phyloP scores from a whole-genome alignment of 768 basidiomycete species.

The Coprinopsis marcescibilis region DNA sequence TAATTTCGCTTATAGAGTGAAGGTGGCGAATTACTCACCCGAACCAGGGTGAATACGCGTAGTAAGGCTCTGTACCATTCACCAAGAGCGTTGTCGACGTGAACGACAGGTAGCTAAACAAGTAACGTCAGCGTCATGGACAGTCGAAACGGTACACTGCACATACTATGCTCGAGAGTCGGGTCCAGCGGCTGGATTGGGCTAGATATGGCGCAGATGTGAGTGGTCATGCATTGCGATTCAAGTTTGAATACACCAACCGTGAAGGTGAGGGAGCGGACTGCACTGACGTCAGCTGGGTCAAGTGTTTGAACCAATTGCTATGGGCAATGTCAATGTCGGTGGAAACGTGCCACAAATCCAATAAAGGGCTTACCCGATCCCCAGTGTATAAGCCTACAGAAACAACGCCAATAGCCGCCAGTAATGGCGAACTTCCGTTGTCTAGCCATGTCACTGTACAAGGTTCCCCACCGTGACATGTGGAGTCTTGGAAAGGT shows the following conservation, averaged over 20 bases:
- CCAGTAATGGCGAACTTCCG: slow-evolving; percentile 43
- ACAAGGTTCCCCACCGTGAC: slow-evolving; percentile 50
- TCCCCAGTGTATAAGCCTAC: slow-evolving; percentile 57
- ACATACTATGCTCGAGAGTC: slow-evolving; percentile 56
- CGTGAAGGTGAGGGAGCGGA: slow-evolving; percentile 48
- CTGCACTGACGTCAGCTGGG: slow-evolving; percentile 46
- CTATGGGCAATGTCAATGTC: slow-evolving; percentile 23
- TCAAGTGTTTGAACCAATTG: slow-evolving; percentile 51
- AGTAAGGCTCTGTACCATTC: slow-evolving; percentile 28
- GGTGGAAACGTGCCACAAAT: slow-evolving; percentile 1
- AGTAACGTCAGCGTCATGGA: slow-evolving; percentile 4
- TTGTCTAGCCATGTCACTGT: slow-evolving; percentile 60
- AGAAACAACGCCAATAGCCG: slow-evolving; percentile 43
- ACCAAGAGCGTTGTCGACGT: slow-evolving; percentile 29
- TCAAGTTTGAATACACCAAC: slow-evolving; percentile 25
- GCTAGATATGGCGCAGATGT: slow-evolving; percentile 29
- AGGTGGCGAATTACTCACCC: slow-evolving; percentile 30
- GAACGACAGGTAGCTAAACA: slow-evolving; percentile 58
- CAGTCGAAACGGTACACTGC: slow-evolving; percentile 1
- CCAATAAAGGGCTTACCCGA: slow-evolving; percentile 33
- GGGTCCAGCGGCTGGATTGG: slow-evolving; percentile 49
- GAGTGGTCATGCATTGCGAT: background rate
- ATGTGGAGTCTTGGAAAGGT: slow-evolving; percentile 38
- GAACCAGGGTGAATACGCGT: slow-evolving; percentile 51
- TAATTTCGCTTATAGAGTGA: background rate